Conservation (phyloP, 306 rosid genomes). For the Malus orientalis region DNA sequence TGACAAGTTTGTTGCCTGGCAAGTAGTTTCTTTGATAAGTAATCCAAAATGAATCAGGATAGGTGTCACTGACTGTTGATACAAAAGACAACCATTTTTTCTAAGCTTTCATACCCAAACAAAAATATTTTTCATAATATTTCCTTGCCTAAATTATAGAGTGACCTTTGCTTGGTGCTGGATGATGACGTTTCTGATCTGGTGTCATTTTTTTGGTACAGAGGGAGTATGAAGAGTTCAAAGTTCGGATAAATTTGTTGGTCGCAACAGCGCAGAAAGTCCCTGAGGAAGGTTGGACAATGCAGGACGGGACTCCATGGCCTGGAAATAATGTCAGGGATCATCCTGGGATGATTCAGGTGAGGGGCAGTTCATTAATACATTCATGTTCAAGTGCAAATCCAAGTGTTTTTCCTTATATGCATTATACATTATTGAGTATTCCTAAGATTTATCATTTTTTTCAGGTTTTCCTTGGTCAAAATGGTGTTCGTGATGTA, state of each 20-base stretch:
- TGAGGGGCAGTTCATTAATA: constrained; percentile 15
- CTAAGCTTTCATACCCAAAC: background rate
- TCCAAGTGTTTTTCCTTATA: background rate
- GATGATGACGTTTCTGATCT: constrained; percentile 4
- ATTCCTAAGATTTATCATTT: constrained; percentile 1
- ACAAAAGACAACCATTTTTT: background rate
- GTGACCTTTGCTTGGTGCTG: background rate
- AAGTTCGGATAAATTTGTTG: constrained; percentile 70
- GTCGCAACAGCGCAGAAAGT: constrained; percentile 83
- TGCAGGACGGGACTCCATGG: constrained; percentile 99
- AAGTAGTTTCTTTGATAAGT: background rate
- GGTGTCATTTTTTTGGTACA: constrained; percentile 23
- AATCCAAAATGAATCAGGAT: background rate
- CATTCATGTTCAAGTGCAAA: background rate
- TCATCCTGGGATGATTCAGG: constrained; percentile 99
- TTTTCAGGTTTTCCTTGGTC: constrained; percentile 88
- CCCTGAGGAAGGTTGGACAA: constrained; percentile 98
- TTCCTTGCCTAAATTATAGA: background rate
- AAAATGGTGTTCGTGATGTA: constrained; percentile 73
- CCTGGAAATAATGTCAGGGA: constrained; percentile 88
- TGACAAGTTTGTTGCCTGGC: background rate
- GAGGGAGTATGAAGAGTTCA: constrained; percentile 94
- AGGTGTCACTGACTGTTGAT: background rate
- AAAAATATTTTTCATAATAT: background rate
- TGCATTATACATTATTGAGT: background rate